Evolutionary conservation across 345 rosid genomes (phyloP).

Genomic region (Camelina laxa): DNA sequence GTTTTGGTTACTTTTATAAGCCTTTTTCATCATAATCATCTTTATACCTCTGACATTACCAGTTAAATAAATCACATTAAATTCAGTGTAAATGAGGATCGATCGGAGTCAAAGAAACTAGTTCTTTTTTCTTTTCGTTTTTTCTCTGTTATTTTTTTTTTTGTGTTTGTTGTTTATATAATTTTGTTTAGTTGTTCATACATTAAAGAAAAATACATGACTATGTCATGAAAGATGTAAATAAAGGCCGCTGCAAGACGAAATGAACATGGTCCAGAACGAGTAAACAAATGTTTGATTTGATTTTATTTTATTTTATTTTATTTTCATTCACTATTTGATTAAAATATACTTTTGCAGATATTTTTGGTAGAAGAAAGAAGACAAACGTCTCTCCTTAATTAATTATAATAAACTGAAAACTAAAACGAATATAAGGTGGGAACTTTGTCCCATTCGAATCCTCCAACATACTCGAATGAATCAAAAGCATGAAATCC

Average conservation of each 20-base stretch:
- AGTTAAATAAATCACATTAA: constrained; percentile 25
- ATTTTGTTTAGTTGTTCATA: constrained; percentile 4
- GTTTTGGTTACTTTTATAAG: constrained; percentile 14
- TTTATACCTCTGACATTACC: constrained; percentile 27
- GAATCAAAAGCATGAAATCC: no score
- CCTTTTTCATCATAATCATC: constrained; percentile 14
- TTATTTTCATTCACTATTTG: not conserved
- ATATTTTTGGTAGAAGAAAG: no score
- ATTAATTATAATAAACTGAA: no score
- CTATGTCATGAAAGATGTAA: constrained; percentile 8
- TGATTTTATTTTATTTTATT: no score
- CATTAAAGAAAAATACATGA: constrained; percentile 6
- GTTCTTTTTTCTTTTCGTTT: not conserved
- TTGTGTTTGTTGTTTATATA: not conserved
- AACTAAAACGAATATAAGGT: no score
- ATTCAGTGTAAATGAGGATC: constrained; percentile 17
- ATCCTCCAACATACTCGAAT: no score
- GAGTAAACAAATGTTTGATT: constrained; percentile 7
- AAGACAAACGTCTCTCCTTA: no score
- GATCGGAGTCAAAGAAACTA: constrained; percentile 25
- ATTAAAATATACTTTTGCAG: no score
- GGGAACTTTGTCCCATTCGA: no score
- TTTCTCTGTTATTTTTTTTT: not conserved
- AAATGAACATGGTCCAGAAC: constrained; percentile 22
- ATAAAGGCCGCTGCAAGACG: constrained; percentile 9